Evolutionary conservation across 2,329 filamentous ascomycete genomes (phyloP).

Genomic region (Emericellopsis atlantica): DNA sequence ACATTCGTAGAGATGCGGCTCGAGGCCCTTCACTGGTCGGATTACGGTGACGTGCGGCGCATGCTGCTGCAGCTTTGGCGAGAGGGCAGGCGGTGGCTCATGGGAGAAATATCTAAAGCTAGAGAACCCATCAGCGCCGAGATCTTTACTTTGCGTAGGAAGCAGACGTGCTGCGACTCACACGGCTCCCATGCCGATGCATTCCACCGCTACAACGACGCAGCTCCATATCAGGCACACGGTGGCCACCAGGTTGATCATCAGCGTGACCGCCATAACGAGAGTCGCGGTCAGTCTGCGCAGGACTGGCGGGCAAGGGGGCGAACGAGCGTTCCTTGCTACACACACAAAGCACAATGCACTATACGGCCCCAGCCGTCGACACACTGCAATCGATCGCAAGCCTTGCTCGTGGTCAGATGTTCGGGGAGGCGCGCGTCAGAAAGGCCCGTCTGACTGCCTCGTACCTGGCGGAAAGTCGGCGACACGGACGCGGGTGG

Average conservation of each 20-base stretch:
- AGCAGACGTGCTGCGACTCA: constrained; percentile 17
- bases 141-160: not conserved
- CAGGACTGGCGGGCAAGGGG: no score
- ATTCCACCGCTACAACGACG: constrained; percentile 38
- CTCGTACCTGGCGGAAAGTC: no score
- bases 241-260: constrained; percentile 20
- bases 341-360: no score
- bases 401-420: no score
- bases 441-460: no score
- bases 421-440: no score
- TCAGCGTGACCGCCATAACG: no score
- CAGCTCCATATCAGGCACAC: constrained; percentile 39
- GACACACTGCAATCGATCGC: no score
- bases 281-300: no score
- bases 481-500: no score
- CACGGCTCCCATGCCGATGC: constrained; percentile 44
- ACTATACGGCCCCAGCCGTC: no score
- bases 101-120: constrained; percentile 43
- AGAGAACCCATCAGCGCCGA: constrained; percentile 2
- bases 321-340: no score
- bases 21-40: constrained; percentile 84
- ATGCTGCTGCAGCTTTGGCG: constrained; percentile 33
- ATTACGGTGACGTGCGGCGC: constrained; percentile 82
- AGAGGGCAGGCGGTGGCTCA: constrained; percentile 33
- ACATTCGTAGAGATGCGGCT: constrained; percentile 84